Base-by-base conservation (phyloP, 805 yeast genomes). In the Candida golubevii region DNA sequence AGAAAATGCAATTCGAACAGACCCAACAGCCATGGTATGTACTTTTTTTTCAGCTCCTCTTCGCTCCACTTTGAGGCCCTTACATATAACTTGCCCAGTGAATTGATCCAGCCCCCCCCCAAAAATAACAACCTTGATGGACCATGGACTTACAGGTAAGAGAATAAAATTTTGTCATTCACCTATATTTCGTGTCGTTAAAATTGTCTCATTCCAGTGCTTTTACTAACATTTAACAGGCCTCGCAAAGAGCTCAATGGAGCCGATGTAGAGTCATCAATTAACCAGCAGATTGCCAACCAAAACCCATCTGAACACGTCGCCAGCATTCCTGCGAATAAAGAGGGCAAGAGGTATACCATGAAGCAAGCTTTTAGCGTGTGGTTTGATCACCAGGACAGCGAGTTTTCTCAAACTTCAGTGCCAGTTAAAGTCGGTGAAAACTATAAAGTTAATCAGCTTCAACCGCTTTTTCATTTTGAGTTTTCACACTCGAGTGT, bases 331-430 rank as follows among this genome's bases (percentile, higher is more conserved):
- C 72, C 71, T 5, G 56, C 63, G 11, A 75, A 72, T 50, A 61
- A 61, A 26, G 69, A 64, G 12, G 70, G 80, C 30, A 63, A 63
- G 45, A 62, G 63, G 26, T 80, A 81, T 53, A 55, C 78, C 7
- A 64, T 79, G 60, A 70, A 72, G 27, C 80, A 81, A 51, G 71
- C 82, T 50, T 69, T 81, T 47, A 64, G 71, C 18, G 72, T 80
- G 10, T 81, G 82, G 75, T 59, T 67, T 32, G 62, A 66, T 15
- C 63, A 57, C 46, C 57, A 61, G 45, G 62, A 55, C 39, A 52
- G 49, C 23, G 57, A 62, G 38, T 51, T 63, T 46, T 34, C 42
- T 6, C 48, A 44, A 33, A 43, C 32, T 10, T 31, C 45, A 9
- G 44, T 23, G 7, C 44, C 41, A 5, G 47, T 45, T 14, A 48